Base-by-base conservation (phyloP, 345 rosid species). In the Toxicodendron radicans region DNA sequence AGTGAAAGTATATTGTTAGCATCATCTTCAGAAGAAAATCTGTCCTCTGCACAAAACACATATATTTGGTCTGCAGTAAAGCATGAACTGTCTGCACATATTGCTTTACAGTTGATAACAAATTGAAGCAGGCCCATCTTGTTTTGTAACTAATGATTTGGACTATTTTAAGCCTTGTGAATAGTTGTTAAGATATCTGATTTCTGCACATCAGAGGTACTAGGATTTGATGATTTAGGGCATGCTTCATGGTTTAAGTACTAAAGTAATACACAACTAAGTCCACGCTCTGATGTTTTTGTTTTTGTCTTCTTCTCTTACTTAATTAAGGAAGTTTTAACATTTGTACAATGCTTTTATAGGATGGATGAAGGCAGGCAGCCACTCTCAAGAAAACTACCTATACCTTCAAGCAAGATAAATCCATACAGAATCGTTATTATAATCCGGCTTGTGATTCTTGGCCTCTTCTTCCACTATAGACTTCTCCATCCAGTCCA, bases 301-400 rank as follows among this genome's bases (percentile, higher is more conserved):
- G 23, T 48, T 24, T 21, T 66, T 23, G 13, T 6, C 4, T 11
- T 57, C 18, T 38, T 11, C 45, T 52, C 35, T 70, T 71, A 6
- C 0, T 38, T 45, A 35, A 64, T 66, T 43, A 54, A 16, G 24
- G 41, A 33, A 27, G 4, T 27, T 33, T 43, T 43, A 64, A 79
- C 27, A 33, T 53, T 38, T 51, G 13, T 61, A n/a, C 30, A 41
- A 64, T 75, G 58, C 46, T 72, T 72, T 65, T 66, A 46, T 61
- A 94, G 97, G 93, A 92, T 94, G 98, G 98, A 94, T 76, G 97
- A 94, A 80, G 97, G 96, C 52, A 90, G 98, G 72, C 98, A 94
- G 80, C 98, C 97, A 27, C 84, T 94, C 32, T 90, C 98, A 35
- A 88, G 98, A 83, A 94, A 94, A 78, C 49, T 92, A 77, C 90